Percentiles rank a stretch among this genome's conserved stretches.
Evolutionary conservation across 306 rosid species (phyloP).

Genomic region (Cicer cuneatum): DNA sequence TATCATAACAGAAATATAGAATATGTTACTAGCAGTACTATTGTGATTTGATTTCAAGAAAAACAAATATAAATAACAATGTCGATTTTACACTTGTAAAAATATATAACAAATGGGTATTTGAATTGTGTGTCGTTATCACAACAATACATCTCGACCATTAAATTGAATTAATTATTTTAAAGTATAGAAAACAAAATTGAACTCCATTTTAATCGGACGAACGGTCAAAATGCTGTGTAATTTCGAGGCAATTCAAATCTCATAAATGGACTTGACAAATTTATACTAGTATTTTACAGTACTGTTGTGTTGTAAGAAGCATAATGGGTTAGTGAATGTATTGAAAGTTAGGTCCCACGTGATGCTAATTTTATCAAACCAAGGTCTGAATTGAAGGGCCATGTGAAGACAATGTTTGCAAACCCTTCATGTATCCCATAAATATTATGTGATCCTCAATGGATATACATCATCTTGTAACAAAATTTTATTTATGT

Average conservation of each 20-base stretch:
- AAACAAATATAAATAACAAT: neutral
- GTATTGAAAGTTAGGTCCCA: constrained; percentile 45
- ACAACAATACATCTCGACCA: no score
- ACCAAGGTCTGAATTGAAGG: constrained; percentile 46
- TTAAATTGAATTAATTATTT: no score
- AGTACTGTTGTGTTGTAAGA: constrained; percentile 19
- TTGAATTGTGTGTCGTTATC: no score
- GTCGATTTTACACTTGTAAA: no score
- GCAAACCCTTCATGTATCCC: constrained; percentile 40
- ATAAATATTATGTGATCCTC: constrained; percentile 27
- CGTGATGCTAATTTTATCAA: constrained; percentile 35
- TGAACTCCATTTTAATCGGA: no score
- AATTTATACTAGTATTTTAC: neutral
- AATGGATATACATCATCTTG: constrained; percentile 25
- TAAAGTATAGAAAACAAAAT: no score
- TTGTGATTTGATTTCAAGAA: neutral
- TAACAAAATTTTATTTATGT: constrained; percentile 25
- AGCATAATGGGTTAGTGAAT: neutral
- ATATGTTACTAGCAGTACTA: no score
- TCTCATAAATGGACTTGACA: neutral
- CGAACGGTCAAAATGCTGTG: no score
- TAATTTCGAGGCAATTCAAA: no score
- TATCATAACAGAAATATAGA: no score
- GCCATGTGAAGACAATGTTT: constrained; percentile 51
- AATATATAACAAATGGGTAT: no score